A percentile compares a stretch with the other conserved stretches of the same genome.
Evolutionary conservation across 1,284 basidiomycete species (phyloP).

Genomic region (Cutaneotrichosporon sp.): DNA sequence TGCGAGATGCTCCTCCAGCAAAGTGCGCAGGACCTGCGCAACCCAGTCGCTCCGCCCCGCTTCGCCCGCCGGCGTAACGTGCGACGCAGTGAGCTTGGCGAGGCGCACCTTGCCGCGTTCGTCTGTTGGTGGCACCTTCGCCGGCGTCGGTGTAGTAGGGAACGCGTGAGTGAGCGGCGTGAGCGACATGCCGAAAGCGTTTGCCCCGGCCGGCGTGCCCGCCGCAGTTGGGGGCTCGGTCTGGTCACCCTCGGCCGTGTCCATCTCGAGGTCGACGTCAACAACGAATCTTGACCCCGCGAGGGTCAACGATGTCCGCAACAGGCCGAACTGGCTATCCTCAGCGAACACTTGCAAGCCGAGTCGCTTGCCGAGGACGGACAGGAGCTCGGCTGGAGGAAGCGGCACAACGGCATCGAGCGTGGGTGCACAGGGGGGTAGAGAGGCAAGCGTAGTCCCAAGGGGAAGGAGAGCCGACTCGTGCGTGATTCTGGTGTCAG

Average conservation of each 20-base stretch:
- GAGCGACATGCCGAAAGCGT: neutral
- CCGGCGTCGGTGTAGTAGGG: neutral
- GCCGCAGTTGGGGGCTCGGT: constrained; percentile 19
- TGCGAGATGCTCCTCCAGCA: constrained; percentile 35
- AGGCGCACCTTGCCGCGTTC: constrained; percentile 32
- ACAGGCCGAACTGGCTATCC: constrained; percentile 47
- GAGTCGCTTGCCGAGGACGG: constrained; percentile 30
- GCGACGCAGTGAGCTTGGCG: constrained; percentile 39
- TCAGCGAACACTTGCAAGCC: constrained; percentile 45
- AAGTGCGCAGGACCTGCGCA: constrained; percentile 21
- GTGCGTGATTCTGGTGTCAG: constrained; percentile 34
- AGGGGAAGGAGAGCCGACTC: constrained; percentile 34
- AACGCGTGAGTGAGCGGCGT: neutral
- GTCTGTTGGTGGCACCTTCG: neutral
- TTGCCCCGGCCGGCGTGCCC: constrained; percentile 4
- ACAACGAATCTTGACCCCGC: constrained; percentile 46
- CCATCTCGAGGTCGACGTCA: constrained; percentile 47
- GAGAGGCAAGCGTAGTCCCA: constrained; percentile 20
- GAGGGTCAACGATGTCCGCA: constrained; percentile 41
- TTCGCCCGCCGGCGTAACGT: constrained; percentile 35
- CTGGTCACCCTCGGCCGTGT: constrained; percentile 33
- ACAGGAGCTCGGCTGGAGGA: constrained; percentile 36
- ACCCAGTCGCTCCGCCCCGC: constrained; percentile 38
- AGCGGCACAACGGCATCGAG: constrained; percentile 26
- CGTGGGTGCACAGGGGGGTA: constrained; percentile 20